Conservation (phyloP, 1,284 basidiomycete genomes). For the Inonotus hispidus region DNA sequence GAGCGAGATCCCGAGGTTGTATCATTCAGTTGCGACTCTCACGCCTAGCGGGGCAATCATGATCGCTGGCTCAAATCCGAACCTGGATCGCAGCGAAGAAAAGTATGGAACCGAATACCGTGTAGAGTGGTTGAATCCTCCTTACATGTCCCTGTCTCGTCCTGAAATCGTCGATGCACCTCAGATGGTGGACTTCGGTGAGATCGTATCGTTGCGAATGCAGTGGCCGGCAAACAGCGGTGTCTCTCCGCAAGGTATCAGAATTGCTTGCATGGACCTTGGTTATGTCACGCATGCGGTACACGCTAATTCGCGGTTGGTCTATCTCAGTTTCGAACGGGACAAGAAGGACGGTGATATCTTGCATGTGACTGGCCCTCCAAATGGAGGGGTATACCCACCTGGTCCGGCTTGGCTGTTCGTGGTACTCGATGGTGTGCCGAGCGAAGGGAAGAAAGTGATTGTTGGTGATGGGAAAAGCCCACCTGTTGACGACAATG, state of each 20-base stretch:
- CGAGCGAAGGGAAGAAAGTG: slow-evolving; percentile 59
- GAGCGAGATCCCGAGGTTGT: slow-evolving; percentile 73
- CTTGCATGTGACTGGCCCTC: slow-evolving; percentile 52
- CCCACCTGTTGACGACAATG: slow-evolving; percentile 51
- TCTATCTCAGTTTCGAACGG: slow-evolving; percentile 47
- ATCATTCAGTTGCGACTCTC: slow-evolving; percentile 75
- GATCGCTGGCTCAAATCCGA: slow-evolving; percentile 82
- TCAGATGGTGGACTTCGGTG: slow-evolving; percentile 41
- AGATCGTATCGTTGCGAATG: slow-evolving; percentile 38
- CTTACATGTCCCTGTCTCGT: slow-evolving; percentile 57
- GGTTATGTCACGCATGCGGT: slow-evolving; percentile 76
- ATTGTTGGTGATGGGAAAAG: slow-evolving; percentile 64
- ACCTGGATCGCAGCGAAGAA: slow-evolving; percentile 65
- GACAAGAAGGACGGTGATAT: slow-evolving; percentile 30
- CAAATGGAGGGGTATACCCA: slow-evolving; percentile 60
- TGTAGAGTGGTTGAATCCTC: slow-evolving; percentile 70
- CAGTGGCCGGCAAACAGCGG: slow-evolving; percentile 29
- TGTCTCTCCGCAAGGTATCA: slow-evolving; percentile 27
- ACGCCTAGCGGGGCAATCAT: slow-evolving; percentile 66
- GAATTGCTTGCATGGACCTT: slow-evolving; percentile 72
- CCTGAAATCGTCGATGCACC: slow-evolving; percentile 38
- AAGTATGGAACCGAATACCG: slow-evolving; percentile 75
- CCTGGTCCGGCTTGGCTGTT: slow-evolving; percentile 80
- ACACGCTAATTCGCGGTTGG: slow-evolving; percentile 73
- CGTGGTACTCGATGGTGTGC: slow-evolving; percentile 62